Conservation (phyloP, 108 stramenopile species). For the Discostella stelligeroides region DNA sequence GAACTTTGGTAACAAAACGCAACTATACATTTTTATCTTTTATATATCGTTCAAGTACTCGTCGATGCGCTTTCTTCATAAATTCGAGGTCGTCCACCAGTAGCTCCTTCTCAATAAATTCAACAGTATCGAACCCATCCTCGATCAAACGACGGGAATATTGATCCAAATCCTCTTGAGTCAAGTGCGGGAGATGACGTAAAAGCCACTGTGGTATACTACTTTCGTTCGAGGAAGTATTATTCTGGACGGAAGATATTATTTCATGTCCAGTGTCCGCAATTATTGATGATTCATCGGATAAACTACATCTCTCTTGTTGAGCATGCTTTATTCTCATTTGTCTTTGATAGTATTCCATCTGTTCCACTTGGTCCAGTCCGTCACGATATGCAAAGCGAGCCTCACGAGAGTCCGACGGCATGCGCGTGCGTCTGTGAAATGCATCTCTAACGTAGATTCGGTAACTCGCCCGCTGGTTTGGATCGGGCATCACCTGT, state of each 20-base stretch:
- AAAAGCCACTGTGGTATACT: constrained; percentile 30
- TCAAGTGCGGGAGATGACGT: constrained; percentile 37
- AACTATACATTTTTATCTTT: constrained; percentile 10
- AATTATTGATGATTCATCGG: too few species aligned
- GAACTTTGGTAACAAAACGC: too few species aligned
- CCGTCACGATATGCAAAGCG: constrained; percentile 40
- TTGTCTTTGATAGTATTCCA: constrained; percentile 55
- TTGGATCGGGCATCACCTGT: constrained; percentile 35
- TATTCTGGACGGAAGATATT: too few species aligned
- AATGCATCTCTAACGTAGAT: constrained; percentile 48
- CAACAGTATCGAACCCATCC: constrained; percentile 51
- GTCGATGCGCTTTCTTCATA: constrained; percentile 51
- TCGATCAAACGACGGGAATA: constrained; percentile 36
- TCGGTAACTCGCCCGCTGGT: constrained; percentile 43
- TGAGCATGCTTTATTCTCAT: constrained; percentile 31
- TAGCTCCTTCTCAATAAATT: constrained; percentile 46
- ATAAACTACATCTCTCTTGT: too few species aligned
- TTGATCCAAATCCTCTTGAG: constrained; percentile 34
- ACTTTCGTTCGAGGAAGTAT: neutral
- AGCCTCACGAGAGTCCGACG: constrained; percentile 35
- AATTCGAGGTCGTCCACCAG: constrained; percentile 40
- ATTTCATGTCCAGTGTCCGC: too few species aligned
- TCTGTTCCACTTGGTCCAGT: constrained; percentile 53
- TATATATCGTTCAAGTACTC: constrained; percentile 38
- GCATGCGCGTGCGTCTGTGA: constrained; percentile 17